Evolutionary conservation across 495 filamentous ascomycete genomes (phyloP), one percentile per base, ranked within the genome.

Genomic region (Xylaria longipes): DNA sequence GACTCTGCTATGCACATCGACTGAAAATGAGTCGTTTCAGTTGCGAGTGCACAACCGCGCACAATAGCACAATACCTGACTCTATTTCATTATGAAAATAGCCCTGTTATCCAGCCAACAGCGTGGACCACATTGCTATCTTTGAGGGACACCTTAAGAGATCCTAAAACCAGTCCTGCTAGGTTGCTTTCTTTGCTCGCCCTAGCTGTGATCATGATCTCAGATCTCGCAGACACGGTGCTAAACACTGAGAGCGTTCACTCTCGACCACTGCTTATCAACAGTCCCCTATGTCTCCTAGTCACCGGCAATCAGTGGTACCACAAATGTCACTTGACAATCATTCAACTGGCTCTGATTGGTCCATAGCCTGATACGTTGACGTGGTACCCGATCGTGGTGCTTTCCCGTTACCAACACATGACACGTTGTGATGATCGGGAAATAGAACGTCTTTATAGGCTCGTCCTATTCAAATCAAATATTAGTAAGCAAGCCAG

Each of bases 1-100:
- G 67, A 72, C 65, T 74, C 73, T 71, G 62, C 72, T 4, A 79
- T 79, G 77, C 71, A 77, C 61, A 73, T 75, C 71, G 75, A 77
- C 71, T 79, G 73, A 74, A 57, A 50, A 48, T 39, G 8, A 14
- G 2, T 35, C 27, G 15, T 64, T 31, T 27, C 50, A 22, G 46
- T 64, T 56, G 8, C n/a, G 4, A 52, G 29, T 25, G 45, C 63
- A 27, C 62, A 52, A 29, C 17, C 8, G 45, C 1, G 6, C 29
- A 39, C 43, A 25, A 43, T 25, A 17, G 39, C 29, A 39, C 41
- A 52, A 37, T n/a, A n/a, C 15, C 15, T 1, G n/a, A 56, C 48
- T 33, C 33, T 58, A 33, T 52, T 6, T 33, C 35, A 56, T 3
- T 14, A 33, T 33, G 27, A 52, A 14, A 25, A 43, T 1, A 15